Percentiles rank a stretch among this genome's conserved stretches.
Conservation (phyloP, 2,329 filamentous ascomycete species). For the Fusarium hostae region DNA sequence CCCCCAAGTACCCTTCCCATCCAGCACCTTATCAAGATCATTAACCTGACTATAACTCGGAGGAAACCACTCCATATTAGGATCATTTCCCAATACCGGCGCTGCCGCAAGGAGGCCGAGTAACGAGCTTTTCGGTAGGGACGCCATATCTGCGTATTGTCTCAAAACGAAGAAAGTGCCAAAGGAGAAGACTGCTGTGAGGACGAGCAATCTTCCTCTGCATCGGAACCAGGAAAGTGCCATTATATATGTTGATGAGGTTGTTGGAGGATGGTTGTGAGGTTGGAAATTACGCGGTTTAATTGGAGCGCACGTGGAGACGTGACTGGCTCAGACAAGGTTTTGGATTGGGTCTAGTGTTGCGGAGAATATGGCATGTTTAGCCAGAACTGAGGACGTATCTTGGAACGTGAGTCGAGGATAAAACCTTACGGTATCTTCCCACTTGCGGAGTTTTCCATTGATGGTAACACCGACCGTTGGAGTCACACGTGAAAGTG, state of each 20-base stretch:
- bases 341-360: not conserved
- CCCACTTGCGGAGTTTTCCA: not conserved
- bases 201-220: not conserved
- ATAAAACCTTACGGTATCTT: not conserved
- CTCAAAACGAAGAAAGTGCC: constrained; percentile 9
- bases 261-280: not conserved
- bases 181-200: constrained; percentile 8
- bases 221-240: constrained; percentile 20
- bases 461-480: not conserved
- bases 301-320: constrained; percentile 34
- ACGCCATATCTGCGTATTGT: constrained; percentile 29
- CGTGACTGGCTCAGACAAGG: constrained; percentile 22
- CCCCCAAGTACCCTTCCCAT: constrained; percentile 72
- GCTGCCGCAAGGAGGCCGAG: constrained; percentile 27
- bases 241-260: constrained; percentile 13
- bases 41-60: constrained; percentile 69
- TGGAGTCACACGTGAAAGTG: not conserved
- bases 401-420: not conserved
- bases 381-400: not conserved
- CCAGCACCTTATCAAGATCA: constrained; percentile 67
- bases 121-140: constrained; percentile 16
- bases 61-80: constrained; percentile 67
- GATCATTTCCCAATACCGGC: constrained; percentile 17
- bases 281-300: constrained; percentile 23
- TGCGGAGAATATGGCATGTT: not conserved